Conservation (phyloP, 140 eudicot species). For the Oenanthe javanica region DNA sequence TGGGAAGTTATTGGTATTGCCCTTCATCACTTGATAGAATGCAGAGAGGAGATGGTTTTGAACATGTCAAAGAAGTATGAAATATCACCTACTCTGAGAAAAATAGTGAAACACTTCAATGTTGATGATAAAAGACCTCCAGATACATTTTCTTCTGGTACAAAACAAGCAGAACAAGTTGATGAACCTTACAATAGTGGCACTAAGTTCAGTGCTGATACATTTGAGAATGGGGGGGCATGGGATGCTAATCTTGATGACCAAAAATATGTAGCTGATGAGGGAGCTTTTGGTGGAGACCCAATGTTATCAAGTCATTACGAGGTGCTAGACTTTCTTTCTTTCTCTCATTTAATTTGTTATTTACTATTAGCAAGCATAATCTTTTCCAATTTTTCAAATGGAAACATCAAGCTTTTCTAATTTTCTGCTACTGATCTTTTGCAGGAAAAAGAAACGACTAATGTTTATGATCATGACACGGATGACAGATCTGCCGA, state of each 20-base stretch:
- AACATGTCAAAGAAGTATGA: slow-evolving; percentile 38
- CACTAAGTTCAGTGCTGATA: slow-evolving; percentile 19
- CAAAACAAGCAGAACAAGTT: slow-evolving; percentile 25
- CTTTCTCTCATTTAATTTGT: not conserved
- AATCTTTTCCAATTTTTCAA: not conserved
- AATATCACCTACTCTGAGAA: slow-evolving; percentile 71
- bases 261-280: slow-evolving; percentile 19
- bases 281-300: slow-evolving; percentile 18
- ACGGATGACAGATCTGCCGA: slow-evolving; percentile 27
- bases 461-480: slow-evolving; percentile 27
- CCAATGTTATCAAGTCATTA: slow-evolving; percentile 21
- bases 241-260: slow-evolving; percentile 34
- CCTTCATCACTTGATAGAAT: slow-evolving; percentile 31
- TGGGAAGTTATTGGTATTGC: not conserved
- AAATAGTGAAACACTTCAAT: slow-evolving; percentile 46
- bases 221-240: slow-evolving; percentile 21
- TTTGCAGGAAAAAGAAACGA: slow-evolving; percentile 48
- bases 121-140: slow-evolving; percentile 29
- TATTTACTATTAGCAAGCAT: not conserved
- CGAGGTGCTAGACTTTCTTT: slow-evolving; percentile 19
- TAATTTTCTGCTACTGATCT: not conserved
- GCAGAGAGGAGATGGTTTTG: slow-evolving; percentile 52
- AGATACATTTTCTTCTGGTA: slow-evolving; percentile 27
- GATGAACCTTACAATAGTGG: slow-evolving; percentile 15
- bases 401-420: not conserved